phyloP scores from a whole-genome alignment of 768 basidiomycete genomes.

The Phylloporus sp. region DNA sequence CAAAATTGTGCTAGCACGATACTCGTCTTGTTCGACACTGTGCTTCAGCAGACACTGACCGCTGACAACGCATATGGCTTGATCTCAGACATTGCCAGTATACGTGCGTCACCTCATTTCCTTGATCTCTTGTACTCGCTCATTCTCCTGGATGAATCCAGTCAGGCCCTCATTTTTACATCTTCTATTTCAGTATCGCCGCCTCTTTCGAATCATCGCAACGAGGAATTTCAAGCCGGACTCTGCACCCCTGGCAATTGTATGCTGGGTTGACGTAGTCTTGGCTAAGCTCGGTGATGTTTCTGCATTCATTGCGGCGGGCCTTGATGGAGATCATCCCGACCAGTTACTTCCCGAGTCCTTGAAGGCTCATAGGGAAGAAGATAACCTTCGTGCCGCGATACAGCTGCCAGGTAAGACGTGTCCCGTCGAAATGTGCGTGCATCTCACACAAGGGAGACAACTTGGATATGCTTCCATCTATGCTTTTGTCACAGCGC shows the following conservation, averaged over 20 bases:
- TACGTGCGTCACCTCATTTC: conserved; percentile 16
- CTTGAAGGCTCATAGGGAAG: conserved; percentile 39
- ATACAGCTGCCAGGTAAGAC: conserved; percentile 61
- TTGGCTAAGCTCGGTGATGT: conserved; percentile 48
- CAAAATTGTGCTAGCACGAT: conserved; percentile 32
- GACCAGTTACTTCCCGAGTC: conserved; percentile 22
- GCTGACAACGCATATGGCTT: conserved; percentile 3
- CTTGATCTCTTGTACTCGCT: not conserved
- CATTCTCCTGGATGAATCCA: conserved; percentile 13
- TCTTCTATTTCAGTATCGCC: conserved; percentile 49
- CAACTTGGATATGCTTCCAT: conserved; percentile 45
- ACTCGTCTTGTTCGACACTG: conserved; percentile 26
- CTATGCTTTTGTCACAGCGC: conserved; percentile 41
- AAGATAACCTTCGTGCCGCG: conserved; percentile 53
- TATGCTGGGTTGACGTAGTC: conserved; percentile 65
- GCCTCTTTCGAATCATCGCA: conserved; percentile 43
- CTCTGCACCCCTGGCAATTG: conserved; percentile 30
- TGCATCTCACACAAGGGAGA: conserved; percentile 35
- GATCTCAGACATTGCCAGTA: conserved; percentile 11
- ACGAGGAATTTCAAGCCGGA: conserved; percentile 25
- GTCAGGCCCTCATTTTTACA: conserved; percentile 31
- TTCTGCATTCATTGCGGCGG: conserved; percentile 28
- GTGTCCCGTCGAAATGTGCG: not conserved
- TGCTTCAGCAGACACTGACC: conserved; percentile 12
- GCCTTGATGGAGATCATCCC: conserved; percentile 10